Base-by-base conservation (phyloP, 1,284 basidiomycete genomes). In the Apiotrichum gamsii region DNA sequence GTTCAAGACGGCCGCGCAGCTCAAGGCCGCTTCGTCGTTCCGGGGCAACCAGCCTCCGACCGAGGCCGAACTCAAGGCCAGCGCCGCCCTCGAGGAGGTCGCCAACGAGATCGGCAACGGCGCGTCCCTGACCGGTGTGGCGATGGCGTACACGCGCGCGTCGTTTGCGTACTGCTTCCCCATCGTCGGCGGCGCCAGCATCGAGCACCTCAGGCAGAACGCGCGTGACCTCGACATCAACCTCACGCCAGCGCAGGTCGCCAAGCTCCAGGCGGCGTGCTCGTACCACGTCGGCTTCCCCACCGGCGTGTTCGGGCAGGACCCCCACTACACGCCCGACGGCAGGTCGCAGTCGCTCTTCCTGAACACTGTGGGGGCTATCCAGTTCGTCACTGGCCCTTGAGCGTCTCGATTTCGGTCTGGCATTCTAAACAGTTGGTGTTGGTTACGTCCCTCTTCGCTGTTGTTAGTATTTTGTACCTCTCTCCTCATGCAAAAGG, bases 101-200 rank as follows among this genome's bases (percentile, higher is more conserved):
- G 49, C 49, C 2, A 35, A 28, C 31, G 74, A 76, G 53, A 56
- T 77, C 10, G 75, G 75, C 1, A 64, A n/a, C 14, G 15, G n/a
- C 45, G 62, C 65, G 33, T 56, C 51, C 25, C 43, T 62, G 1
- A 31, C 48, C 8, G 21, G 52, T 55, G 62, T 67, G 39, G 65
- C 60, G 5, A 28, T 69, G 25, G 64, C 64, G 5, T 67, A 63
- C 60, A 52, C 54, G 0, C 42, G 33, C 23, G n/a, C 25, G 8
- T 23, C n/a, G 31, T 24, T 41, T 31, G 34, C 31, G 5, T 38
- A 36, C 33, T 29, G 63, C 6, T 25, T 57, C 58, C 72, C 70
- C 13, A 63, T 74, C 45, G 49, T 73, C n/a, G 72, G 73, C n/a
- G 71, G 71, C 0, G 58, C 64, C 32, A 69, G 65, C 39, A 53